Percentiles rank a stretch among this genome's conserved stretches.
phyloP scores from a whole-genome alignment of 371 early-diverging fungal species.

The Lichtheimia corymbifera region DNA sequence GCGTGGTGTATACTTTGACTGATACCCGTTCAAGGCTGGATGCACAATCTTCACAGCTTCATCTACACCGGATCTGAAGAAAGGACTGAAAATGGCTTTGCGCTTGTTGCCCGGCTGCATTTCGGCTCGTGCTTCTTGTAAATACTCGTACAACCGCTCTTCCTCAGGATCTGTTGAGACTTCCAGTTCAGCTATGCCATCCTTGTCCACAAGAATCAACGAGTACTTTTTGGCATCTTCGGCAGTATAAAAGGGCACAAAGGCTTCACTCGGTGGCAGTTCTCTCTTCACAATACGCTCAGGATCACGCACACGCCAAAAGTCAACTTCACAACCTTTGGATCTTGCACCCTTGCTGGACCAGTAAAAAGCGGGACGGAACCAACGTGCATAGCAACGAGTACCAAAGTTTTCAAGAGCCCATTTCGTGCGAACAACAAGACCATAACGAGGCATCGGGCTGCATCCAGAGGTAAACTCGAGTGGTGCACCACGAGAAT shows the following conservation, averaged over 20 bases:
- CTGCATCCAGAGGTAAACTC: constrained; percentile 67
- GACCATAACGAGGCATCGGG: constrained; percentile 66
- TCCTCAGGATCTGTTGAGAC: constrained; percentile 20
- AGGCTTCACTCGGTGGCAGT: constrained; percentile 65
- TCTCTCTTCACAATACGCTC: constrained; percentile 61
- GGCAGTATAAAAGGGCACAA: constrained; percentile 34
- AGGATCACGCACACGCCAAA: constrained; percentile 62
- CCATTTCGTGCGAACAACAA: constrained; percentile 62
- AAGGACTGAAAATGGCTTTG: constrained; percentile 54
- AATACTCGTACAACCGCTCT: constrained; percentile 40
- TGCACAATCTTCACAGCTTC: constrained; percentile 57
- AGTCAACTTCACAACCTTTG: constrained; percentile 47
- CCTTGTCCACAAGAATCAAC: constrained; percentile 58
- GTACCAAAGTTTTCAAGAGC: constrained; percentile 51
- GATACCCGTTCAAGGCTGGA: constrained; percentile 69
- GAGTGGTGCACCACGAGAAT: constrained; percentile 41
- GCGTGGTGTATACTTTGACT: constrained; percentile 57
- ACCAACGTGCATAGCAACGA: constrained; percentile 40
- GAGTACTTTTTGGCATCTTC: constrained; percentile 31
- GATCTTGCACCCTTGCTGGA: constrained; percentile 51
- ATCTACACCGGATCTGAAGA: constrained; percentile 56
- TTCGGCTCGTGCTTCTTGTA: constrained; percentile 44
- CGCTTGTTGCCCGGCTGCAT: constrained; percentile 41
- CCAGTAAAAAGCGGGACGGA: constrained; percentile 68
- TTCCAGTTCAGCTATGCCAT: constrained; percentile 46